phyloP scores from a whole-genome alignment of 2,329 filamentous ascomycete species.

The Beauveria scarabaeidicola region DNA sequence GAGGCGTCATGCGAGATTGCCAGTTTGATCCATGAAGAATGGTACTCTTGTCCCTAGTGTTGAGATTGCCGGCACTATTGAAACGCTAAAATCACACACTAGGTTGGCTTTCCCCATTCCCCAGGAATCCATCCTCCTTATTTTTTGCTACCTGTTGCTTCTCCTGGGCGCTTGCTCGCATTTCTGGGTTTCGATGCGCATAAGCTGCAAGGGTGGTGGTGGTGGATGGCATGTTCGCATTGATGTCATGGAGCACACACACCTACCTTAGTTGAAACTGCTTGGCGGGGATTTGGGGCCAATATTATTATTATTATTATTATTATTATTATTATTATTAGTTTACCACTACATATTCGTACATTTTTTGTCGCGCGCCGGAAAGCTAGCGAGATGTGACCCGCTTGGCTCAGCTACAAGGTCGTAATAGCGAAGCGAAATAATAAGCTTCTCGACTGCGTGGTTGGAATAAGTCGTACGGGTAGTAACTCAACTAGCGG shows the following conservation, averaged over 20 bases:
- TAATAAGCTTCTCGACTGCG: too few species aligned
- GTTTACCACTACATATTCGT: too few species aligned
- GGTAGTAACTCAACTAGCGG: too few species aligned
- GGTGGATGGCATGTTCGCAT: not conserved
- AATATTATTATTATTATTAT: too few species aligned
- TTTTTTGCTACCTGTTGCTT: not conserved
- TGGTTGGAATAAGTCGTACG: too few species aligned
- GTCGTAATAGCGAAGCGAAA: too few species aligned
- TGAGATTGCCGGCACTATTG: not conserved
- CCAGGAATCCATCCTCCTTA: not conserved
- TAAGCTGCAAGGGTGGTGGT: not conserved
- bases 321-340: too few species aligned
- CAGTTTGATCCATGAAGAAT: too few species aligned
- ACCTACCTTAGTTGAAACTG: not conserved
- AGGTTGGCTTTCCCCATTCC: not conserved
- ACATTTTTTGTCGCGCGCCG: not conserved
- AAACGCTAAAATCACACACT: constrained; percentile 1
- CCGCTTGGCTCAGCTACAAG: too few species aligned
- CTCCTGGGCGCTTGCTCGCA: not conserved
- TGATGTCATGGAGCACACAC: constrained; percentile 1
- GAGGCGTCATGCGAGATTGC: constrained; percentile 6
- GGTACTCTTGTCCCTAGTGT: not conserved
- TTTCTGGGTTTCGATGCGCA: not conserved
- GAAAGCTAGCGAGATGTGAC: not conserved
- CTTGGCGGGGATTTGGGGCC: too few species aligned